Evolutionary conservation across 768 basidiomycete genomes (phyloP), one percentile per base, ranked within the genome.

Genomic region (Lactarius quietus): DNA sequence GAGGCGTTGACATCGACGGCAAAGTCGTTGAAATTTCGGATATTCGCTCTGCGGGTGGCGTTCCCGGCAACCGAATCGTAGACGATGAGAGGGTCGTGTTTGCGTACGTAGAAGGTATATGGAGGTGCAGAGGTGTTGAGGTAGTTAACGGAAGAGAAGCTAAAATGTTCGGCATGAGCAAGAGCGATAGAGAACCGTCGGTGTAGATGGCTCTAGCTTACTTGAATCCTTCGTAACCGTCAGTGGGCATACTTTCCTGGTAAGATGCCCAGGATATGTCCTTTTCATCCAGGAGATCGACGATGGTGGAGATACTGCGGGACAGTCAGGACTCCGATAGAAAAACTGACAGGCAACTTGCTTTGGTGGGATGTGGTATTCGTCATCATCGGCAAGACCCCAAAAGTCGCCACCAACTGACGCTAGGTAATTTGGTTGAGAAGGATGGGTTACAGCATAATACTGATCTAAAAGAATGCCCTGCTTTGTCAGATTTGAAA

Each of bases 11-110:
- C 73, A 68, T 88, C 87, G 31, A 76, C 74, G 10, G 82, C 81
- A 67, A 88, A 85, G 71, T 87, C 79, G 62, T 86, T 87, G 71
- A 86, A 87, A 72, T 85, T 87, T 38, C 86, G 79, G 58, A 82
- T 78, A 23, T 80, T 79, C 12, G 70, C 67, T 15, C 76, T 74
- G 48, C 86, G 83, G 0, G 72, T 69, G 1, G 78, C 66, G 28
- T 79, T 77, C 35, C 73, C 71, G 3, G 81, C 77, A 35, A 87
- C 75, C 0, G 82, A 83, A 72, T 87, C 78, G 72, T 72, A 84
- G 59, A 86, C 75, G 48, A 83, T 76, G 58, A 80, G 71, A 3
- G 84, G 84, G 70, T 83, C 81, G 74, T 85, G 84, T 74, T 85
- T 85, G 76, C 84, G 81, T 57, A 76, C 78, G 66, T 84, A 85